These are phyloP conservation scores for Neocallimastix lanati DNA, from an alignment of 192 early-diverging fungal genomes.

Conservation along the genomic window DNA sequence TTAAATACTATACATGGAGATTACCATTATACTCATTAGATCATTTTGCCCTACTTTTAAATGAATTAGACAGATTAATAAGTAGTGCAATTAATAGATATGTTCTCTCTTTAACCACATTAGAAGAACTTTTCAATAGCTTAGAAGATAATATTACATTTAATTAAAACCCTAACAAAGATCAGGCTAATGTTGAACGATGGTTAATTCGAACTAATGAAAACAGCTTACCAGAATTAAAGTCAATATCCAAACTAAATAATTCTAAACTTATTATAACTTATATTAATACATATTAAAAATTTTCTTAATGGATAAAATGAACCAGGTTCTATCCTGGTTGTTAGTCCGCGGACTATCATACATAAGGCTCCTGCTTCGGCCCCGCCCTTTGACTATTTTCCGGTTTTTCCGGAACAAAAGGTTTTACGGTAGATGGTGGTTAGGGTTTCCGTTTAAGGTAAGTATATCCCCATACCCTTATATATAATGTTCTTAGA, in stretches of 20 bases:
- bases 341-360: no score
- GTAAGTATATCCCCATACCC: no score
- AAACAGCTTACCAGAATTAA: not conserved
- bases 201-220: not conserved
- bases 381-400: no score
- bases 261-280: not conserved
- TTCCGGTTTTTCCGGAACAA: no score
- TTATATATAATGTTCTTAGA: no score
- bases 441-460: no score
- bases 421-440: no score
- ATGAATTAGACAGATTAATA: not conserved
- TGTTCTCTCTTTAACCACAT: not conserved
- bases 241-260: not conserved
- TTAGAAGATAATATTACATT: not conserved
- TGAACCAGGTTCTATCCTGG: no score
- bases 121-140: not conserved
- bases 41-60: not conserved
- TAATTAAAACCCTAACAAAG: not conserved
- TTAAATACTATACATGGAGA: not conserved
- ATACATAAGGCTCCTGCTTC: no score
- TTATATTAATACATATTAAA: no score
- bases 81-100: not conserved
- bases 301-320: no score
- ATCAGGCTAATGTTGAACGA: not conserved
- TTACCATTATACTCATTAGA: not conserved